Evolutionary conservation across 2,329 filamentous ascomycete genomes (phyloP), one percentile per base, ranked within the genome.

Genomic region (Blastomyces percursus): DNA sequence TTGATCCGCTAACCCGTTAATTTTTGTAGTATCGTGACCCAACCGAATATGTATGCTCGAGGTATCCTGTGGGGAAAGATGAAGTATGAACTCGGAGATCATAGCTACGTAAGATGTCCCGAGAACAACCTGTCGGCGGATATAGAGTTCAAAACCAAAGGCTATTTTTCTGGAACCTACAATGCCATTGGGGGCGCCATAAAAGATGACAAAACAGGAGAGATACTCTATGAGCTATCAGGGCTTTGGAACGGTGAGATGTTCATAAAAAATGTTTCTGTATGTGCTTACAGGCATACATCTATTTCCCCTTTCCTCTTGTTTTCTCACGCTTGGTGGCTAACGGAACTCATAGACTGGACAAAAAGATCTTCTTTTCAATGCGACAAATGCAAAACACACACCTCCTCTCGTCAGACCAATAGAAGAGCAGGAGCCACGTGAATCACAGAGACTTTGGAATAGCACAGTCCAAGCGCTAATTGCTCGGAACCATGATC

Each of bases 31-130:
- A 90, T 95, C 71, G 78, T 97, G 60, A 97, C 94, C 4, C 94
- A 99, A 72, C 94, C 94, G 21, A 99, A 99, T 79, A 99, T 99
- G 91, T 99, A 99, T 75, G 94, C 93, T 27, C 85, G 94, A 65
- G 93, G 94, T 44, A 97, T 99, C 64, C 81, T 99, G 9, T 96
- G 99, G 71, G 94, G 94, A 57, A 97, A 96, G 76, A 97, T 99
- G 94, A 97, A 96, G 76, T 99, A 97, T 76, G 94, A 99, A 78
- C 85, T 99, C 8, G 94, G 93, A 66, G 93, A 97, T 74, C 92
- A 96, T 78, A 96, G 92, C 73, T 90, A 91, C 69, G 90, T 99
- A 24, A 84, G 87, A 67, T 97, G 94, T 74, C 91, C 93, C 0
- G 93, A 97, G 74, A 84, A 91, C 21, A 87, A 91, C 63, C 81